phyloP scores from a whole-genome alignment of 2,329 filamentous ascomycete species.

The Fusarium newnesense region DNA sequence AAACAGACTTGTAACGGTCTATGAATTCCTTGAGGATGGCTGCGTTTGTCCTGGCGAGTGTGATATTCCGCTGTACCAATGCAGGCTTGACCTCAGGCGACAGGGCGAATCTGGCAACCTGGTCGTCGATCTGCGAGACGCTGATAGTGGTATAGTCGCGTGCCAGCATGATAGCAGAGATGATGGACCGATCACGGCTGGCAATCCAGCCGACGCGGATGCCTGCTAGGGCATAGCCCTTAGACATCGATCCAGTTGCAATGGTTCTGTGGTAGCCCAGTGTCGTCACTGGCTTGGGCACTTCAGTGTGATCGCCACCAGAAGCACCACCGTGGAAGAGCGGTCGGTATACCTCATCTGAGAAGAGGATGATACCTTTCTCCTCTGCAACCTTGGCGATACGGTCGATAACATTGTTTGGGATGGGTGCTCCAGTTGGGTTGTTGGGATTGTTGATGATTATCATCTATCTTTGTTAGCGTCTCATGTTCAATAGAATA shows the following conservation, averaged over 20 bases:
- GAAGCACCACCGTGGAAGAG: constrained; percentile 75
- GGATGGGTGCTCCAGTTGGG: constrained; percentile 78
- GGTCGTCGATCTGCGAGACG: constrained; percentile 83
- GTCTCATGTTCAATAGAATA: rapidly evolving
- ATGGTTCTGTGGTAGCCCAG: constrained; percentile 77
- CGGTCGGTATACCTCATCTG: constrained; percentile 86
- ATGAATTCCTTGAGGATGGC: constrained; percentile 74
- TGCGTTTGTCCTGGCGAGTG: constrained; percentile 74
- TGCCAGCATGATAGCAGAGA: constrained; percentile 70
- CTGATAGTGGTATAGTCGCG: constrained; percentile 89
- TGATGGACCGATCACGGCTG: constrained; percentile 68
- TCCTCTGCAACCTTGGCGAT: constrained; percentile 72
- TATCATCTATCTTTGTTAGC: constrained; percentile 51
- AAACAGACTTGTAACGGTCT: constrained; percentile 69
- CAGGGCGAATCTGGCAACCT: constrained; percentile 79
- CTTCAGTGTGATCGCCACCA: constrained; percentile 53
- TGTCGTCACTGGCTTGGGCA: constrained; percentile 72
- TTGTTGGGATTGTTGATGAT: constrained; percentile 81
- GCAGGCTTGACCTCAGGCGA: constrained; percentile 54
- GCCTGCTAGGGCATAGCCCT: constrained; percentile 85
- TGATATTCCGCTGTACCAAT: constrained; percentile 64
- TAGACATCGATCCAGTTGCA: constrained; percentile 83
- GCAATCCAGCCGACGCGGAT: constrained; percentile 87
- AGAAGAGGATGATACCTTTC: constrained; percentile 73
- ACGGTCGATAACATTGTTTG: constrained; percentile 65